Percentiles rank a stretch among this genome's conserved stretches.
Evolutionary conservation across 768 basidiomycete genomes (phyloP).

Genomic region (Tulasnella sp.): DNA sequence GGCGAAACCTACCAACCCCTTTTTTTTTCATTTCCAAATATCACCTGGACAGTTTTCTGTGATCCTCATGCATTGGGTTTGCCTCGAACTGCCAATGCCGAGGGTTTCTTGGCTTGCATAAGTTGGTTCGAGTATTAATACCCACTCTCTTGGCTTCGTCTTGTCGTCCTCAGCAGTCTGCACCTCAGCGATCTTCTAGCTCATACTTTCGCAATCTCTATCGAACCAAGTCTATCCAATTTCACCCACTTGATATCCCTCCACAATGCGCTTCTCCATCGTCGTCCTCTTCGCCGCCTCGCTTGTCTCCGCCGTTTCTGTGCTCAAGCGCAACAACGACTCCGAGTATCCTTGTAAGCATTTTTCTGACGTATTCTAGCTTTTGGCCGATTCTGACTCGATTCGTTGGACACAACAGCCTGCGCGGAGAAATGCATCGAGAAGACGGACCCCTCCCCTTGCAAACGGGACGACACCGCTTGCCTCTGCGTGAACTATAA

Average conservation of each 20-base stretch:
- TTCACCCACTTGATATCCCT: background rate
- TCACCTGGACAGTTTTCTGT: background rate
- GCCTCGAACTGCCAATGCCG: background rate
- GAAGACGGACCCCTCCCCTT: background rate
- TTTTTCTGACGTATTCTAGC: background rate
- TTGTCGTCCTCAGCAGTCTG: background rate
- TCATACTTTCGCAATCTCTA: background rate
- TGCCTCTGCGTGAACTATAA: background rate
- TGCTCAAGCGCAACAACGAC: background rate
- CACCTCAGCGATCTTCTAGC: background rate
- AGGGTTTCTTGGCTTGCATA: background rate
- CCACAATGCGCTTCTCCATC: background rate
- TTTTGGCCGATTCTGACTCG: no score
- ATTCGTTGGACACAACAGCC: background rate
- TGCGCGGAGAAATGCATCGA: background rate
- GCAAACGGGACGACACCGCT: background rate
- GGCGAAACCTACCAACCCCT: no score
- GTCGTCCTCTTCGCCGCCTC: background rate
- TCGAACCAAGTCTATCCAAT: background rate
- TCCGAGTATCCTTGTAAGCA: background rate
- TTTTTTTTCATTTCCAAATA: background rate
- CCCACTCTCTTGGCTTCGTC: background rate
- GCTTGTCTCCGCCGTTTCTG: background rate
- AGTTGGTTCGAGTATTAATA: background rate
- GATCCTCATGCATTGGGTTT: background rate